Conservation (phyloP, 805 yeast genomes). For the Saccharomycopsis oosterbeekiorum region DNA sequence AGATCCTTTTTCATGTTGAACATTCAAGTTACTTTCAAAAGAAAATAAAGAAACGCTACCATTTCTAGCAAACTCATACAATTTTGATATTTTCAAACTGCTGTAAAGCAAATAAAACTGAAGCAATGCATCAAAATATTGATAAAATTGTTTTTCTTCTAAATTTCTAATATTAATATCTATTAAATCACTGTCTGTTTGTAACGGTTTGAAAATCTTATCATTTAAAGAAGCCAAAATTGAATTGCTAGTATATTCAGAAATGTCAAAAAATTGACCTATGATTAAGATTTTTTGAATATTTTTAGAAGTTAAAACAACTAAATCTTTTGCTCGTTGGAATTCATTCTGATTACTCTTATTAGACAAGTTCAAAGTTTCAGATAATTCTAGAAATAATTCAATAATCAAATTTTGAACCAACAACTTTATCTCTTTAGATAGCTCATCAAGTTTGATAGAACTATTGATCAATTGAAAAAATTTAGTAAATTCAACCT, state of each 20-base stretch:
- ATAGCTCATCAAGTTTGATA: slow-evolving; percentile 24
- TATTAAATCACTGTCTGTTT: not conserved
- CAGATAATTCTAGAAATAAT: slow-evolving; percentile 11
- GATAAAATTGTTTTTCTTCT: not conserved
- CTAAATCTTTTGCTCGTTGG: not conserved
- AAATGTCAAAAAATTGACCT: slow-evolving; percentile 20
- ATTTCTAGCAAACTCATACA: slow-evolving; percentile 20
- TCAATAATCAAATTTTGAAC: slow-evolving; percentile 19
- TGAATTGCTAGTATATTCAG: slow-evolving; percentile 19
- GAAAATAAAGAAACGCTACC: not conserved
- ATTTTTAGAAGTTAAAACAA: not conserved
- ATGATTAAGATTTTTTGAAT: slow-evolving; percentile 19
- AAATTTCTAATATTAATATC: not conserved
- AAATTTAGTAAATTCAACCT: slow-evolving; percentile 9
- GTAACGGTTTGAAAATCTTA: not conserved
- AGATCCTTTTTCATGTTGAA: not conserved
- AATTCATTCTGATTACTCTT: not conserved
- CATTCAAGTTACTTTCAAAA: slow-evolving; percentile 21
- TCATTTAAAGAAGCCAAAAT: slow-evolving; percentile 11
- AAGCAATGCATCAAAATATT: slow-evolving; percentile 4
- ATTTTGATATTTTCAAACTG: slow-evolving; percentile 19
- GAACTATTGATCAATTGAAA: slow-evolving; percentile 20
- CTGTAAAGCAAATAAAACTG: slow-evolving; percentile 10
- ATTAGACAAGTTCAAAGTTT: not conserved
- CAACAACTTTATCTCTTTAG: slow-evolving; percentile 20